Conservation (phyloP, 2,329 filamentous ascomycete genomes). For the Colletotrichum lindemuthianum region DNA sequence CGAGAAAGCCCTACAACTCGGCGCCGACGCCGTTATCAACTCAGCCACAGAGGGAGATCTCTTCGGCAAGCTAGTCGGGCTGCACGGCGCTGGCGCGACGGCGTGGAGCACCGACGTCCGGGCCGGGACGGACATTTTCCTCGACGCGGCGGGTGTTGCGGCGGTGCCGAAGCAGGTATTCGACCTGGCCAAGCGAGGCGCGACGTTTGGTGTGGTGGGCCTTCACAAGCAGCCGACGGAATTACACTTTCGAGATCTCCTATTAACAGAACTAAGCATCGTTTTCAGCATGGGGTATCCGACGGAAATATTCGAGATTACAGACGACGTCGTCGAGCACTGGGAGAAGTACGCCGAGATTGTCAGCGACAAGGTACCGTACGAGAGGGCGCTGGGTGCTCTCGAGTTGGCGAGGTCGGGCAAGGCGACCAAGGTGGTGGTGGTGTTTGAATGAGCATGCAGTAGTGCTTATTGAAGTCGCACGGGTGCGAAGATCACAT, state of each 20-base stretch:
- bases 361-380: slow-evolving; percentile 19
- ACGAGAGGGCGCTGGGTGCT: slow-evolving; percentile 5
- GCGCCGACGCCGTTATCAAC: slow-evolving; percentile 10
- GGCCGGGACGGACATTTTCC: slow-evolving; percentile 5
- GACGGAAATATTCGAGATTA: slow-evolving; percentile 21
- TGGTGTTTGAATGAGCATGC: slow-evolving; percentile 5
- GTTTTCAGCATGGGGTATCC: slow-evolving; percentile 25
- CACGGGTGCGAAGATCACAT: too few relatives aligned
- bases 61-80: background rate
- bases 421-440: slow-evolving; percentile 23
- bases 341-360: slow-evolving; percentile 24
- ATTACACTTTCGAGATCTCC: slow-evolving; percentile 6
- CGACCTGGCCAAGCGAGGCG: background rate
- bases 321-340: slow-evolving; percentile 18
- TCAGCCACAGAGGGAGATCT: background rate
- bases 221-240: slow-evolving; percentile 18
- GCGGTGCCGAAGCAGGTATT: slow-evolving; percentile 9
- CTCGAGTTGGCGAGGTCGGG: slow-evolving; percentile 17
- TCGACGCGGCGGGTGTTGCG: slow-evolving; percentile 18
- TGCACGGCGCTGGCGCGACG: slow-evolving; percentile 7
- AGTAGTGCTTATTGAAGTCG: too few relatives aligned
- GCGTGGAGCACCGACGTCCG: background rate
- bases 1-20: slow-evolving; percentile 8
- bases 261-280: slow-evolving; percentile 11
- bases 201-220: slow-evolving; percentile 12